phyloP scores from a whole-genome alignment of 2,329 filamentous ascomycete genomes.

The Cladosporium velox region DNA sequence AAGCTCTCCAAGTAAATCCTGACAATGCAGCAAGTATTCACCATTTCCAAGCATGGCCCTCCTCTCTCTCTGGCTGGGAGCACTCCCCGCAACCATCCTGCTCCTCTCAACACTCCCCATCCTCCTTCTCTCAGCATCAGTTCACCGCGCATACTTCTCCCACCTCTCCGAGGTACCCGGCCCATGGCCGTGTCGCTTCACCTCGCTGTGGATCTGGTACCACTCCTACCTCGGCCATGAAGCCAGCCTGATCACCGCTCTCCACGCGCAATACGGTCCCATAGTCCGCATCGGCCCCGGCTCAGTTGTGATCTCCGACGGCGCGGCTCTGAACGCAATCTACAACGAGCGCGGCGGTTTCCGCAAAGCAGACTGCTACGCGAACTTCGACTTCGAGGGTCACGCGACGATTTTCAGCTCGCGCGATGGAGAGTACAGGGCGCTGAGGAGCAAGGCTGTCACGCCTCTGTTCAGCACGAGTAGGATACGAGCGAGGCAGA shows the following conservation, averaged over 20 bases:
- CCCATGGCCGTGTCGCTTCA: constrained; percentile 33
- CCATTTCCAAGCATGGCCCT: background rate
- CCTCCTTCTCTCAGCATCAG: constrained; percentile 20
- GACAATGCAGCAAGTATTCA: background rate
- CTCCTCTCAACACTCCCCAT: background rate
- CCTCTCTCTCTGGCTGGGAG: background rate
- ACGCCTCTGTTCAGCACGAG: constrained; percentile 52
- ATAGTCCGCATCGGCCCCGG: constrained; percentile 74
- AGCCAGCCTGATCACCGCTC: constrained; percentile 31
- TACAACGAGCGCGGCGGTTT: constrained; percentile 51
- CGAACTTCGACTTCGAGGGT: constrained; percentile 28
- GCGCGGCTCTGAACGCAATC: constrained; percentile 59
- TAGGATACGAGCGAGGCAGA: constrained; percentile 44
- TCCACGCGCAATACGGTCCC: constrained; percentile 68
- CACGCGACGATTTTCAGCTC: constrained; percentile 41
- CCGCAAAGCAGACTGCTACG: constrained; percentile 28
- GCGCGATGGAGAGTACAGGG: constrained; percentile 45
- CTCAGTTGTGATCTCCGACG: constrained; percentile 72
- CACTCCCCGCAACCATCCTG: background rate
- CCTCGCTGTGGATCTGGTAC: constrained; percentile 32
- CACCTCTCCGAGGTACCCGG: constrained; percentile 39
- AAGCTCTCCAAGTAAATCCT: background rate
- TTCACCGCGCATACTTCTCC: constrained; percentile 40
- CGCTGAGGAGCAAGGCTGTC: constrained; percentile 53
- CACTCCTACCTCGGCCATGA: constrained; percentile 37